Evolutionary conservation across 768 basidiomycete species (phyloP), one percentile per base, ranked within the genome.

Genomic region (Lanmaoa rubissima): DNA sequence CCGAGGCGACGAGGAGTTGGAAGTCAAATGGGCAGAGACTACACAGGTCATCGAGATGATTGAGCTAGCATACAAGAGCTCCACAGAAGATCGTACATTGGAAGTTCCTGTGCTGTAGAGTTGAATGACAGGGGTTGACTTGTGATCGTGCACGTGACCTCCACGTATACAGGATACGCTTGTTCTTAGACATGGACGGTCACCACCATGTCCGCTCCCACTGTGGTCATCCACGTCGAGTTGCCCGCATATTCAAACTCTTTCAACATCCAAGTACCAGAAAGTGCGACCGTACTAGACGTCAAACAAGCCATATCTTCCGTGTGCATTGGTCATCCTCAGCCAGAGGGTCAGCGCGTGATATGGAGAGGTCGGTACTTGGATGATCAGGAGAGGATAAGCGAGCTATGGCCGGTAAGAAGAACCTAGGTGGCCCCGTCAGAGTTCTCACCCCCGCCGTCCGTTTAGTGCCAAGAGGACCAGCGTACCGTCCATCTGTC

Each of bases 11-110:
- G 78, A 75, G 8, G 78, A 81, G 49, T 78, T 77, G 36, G 78
- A 76, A 8, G 82, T 94, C 43, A 89, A 83, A 69, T 92, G 90
- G 80, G 82, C 83, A 61, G 84, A 93, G 67, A 84, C 88, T 0
- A 81, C 82, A 10, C 71, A 78, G 8, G 87, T 89, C 10, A 83
- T 94, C 60, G 82, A 88, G 73, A 78, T 94, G 67, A 83, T 93
- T 62, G 89, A 93, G 71, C 75, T 89, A 11, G 89, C 87, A 9
- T 76, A 83, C 66, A 71, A 80, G 71, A 88, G 88, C 61, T 81
- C 87, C 14, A 78, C 72, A 60, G 84, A 88, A 65, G 85, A 85
- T 16, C 69, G 72, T 51, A 83, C 80, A 1, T 47, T 82, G 19
- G 64, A 66, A 16, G 69, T 78, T 26, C 61, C 62, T 41, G 47